Evolutionary conservation across 768 basidiomycete species (phyloP).

Genomic region (Phylloporus arenicola): DNA sequence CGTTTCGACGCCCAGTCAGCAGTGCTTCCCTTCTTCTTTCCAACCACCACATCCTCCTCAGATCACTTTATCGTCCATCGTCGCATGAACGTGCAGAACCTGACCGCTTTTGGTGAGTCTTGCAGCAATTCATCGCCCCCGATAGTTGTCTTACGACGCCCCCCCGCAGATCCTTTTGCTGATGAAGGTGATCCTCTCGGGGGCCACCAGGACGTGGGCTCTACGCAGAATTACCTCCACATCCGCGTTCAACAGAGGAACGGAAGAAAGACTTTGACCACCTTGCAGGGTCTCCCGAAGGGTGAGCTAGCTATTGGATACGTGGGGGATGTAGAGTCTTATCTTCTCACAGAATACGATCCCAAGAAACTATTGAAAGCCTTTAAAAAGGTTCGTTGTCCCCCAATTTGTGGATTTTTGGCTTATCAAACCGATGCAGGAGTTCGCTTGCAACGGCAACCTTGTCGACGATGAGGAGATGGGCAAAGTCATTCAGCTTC

Average conservation of each 20-base stretch:
- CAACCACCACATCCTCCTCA: conserved; percentile 45
- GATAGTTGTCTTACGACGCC: conserved; percentile 7
- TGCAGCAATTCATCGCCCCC: conserved; percentile 10
- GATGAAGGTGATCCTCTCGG: conserved; percentile 85
- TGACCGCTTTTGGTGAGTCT: conserved; percentile 65
- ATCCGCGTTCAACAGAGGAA: conserved; percentile 99
- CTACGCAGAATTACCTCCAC: conserved; percentile 81
- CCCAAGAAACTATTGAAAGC: conserved; percentile 97
- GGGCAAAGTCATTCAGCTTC: conserved; percentile 96
- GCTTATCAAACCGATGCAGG: conserved; percentile 40
- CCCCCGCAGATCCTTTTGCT: conserved; percentile 81
- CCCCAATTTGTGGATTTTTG: background rate
- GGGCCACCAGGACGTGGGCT: conserved; percentile 69
- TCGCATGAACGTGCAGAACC: conserved; percentile 96
- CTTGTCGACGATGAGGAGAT: conserved; percentile 93
- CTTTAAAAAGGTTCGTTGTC: conserved; percentile 82
- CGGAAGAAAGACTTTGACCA: conserved; percentile 97
- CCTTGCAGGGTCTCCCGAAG: conserved; percentile 90
- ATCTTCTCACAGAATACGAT: conserved; percentile 72
- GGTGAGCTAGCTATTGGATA: conserved; percentile 40
- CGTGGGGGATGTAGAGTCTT: conserved; percentile 13
- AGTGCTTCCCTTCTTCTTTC: conserved; percentile 21
- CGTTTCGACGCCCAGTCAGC: conserved; percentile 7
- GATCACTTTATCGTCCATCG: conserved; percentile 40
- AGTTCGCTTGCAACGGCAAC: conserved; percentile 98